Evolutionary conservation across 2,329 filamentous ascomycete genomes (phyloP).

Genomic region (Tolypocladium tropicale): DNA sequence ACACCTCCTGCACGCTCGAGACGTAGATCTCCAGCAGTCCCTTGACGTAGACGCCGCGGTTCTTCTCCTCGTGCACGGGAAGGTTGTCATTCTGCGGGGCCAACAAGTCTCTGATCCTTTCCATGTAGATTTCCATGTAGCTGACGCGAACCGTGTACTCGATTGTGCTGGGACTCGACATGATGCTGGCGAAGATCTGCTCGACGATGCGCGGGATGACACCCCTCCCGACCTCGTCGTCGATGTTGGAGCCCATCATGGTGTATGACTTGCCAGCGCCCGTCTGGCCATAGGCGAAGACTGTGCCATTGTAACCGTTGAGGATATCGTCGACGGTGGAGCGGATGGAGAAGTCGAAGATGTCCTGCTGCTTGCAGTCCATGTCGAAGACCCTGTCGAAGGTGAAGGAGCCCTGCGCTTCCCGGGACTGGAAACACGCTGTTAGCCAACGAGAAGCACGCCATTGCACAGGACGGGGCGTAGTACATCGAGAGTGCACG

Average conservation of each 20-base stretch:
- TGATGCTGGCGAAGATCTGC: constrained; percentile 93
- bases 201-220: constrained; percentile 96
- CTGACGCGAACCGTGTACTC: constrained; percentile 98
- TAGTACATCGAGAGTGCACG: constrained; percentile 74
- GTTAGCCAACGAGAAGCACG: constrained; percentile 11
- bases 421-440: constrained; percentile 55
- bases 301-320: constrained; percentile 97
- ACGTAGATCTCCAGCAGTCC: constrained; percentile 92
- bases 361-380: constrained; percentile 78
- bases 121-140: constrained; percentile 99
- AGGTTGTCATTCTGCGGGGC: constrained; percentile 92
- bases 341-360: constrained; percentile 97
- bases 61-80: constrained; percentile 97
- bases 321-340: constrained; percentile 95
- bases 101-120: constrained; percentile 88
- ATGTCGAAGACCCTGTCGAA: constrained; percentile 98
- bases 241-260: constrained; percentile 76
- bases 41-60: constrained; percentile 91
- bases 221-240: constrained; percentile 77
- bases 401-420: constrained; percentile 79
- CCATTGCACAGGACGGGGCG: constrained; percentile 1
- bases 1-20: constrained; percentile 89
- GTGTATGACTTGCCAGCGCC: constrained; percentile 98
- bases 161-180: constrained; percentile 83
- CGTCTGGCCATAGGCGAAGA: constrained; percentile 97